Conservation (phyloP, 257 asterid genomes). For the Primulina huaijiensis region DNA sequence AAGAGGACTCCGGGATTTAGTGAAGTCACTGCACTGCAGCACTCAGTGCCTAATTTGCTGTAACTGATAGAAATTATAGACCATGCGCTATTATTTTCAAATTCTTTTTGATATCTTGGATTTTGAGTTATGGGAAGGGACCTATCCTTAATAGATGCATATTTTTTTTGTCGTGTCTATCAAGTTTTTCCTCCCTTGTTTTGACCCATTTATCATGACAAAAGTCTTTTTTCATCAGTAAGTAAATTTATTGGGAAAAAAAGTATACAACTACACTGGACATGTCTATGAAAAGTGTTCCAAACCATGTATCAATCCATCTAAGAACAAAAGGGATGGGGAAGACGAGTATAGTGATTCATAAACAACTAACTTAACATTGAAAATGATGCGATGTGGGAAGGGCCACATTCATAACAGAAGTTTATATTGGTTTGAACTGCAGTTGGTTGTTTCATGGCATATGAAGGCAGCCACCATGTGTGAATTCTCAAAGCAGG, state of each 20-base stretch:
- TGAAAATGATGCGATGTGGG: neutral
- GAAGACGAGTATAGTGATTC: neutral
- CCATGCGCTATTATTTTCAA: neutral
- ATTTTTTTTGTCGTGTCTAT: neutral
- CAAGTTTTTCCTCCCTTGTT: neutral
- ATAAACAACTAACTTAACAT: neutral
- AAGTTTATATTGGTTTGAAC: slow-evolving; percentile 13
- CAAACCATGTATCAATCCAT: neutral
- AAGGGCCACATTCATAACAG: neutral
- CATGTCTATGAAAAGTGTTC: neutral
- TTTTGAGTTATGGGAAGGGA: neutral
- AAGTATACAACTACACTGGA: neutral
- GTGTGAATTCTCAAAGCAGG: slow-evolving; percentile 97
- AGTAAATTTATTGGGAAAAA: too few relatives aligned
- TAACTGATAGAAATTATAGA: neutral
- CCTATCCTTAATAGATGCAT: neutral
- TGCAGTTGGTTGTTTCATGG: slow-evolving; percentile 56
- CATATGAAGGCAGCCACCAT: slow-evolving; percentile 98
- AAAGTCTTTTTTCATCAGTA: neutral
- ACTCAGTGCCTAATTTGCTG: slow-evolving; percentile 7
- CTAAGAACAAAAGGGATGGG: neutral
- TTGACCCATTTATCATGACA: neutral
- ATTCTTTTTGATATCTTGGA: neutral
- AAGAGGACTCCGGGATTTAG: neutral
- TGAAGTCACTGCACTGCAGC: neutral